A percentile compares a stretch with the other conserved stretches of the same genome.
Conservation (phyloP, 345 rosid genomes). For the Linum lewisii region DNA sequence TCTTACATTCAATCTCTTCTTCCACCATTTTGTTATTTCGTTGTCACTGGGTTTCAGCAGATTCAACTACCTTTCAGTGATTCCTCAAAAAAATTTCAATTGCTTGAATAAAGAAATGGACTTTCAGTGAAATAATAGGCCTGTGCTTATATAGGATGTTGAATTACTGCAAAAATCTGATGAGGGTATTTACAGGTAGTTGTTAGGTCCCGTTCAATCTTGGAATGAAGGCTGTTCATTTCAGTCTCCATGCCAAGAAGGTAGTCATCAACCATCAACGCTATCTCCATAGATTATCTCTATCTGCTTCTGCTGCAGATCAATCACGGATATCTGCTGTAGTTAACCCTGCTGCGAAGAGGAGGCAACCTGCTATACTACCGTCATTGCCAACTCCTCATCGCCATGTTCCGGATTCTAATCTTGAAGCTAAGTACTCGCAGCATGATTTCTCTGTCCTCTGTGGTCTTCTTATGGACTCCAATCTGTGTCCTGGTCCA, state of each 20-base stretch:
- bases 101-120: no score
- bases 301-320: not conserved
- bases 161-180: no score
- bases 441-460: conserved; percentile 35
- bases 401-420: not conserved
- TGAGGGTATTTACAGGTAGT: no score
- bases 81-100: no score
- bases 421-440: conserved; percentile 17
- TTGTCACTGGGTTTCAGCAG: no score
- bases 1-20: no score
- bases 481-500: conserved; percentile 28
- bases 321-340: no score
- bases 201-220: no score
- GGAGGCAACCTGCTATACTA: not conserved
- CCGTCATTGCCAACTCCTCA: conserved; percentile 8
- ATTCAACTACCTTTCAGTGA: no score
- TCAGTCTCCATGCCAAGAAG: not conserved
- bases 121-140: no score
- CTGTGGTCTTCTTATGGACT: conserved; percentile 39
- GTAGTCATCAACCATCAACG: not conserved
- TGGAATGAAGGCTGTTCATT: not conserved
- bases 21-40: no score
- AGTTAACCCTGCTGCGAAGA: not conserved
- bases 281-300: not conserved
- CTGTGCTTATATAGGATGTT: no score